These are phyloP conservation scores for Medicago ruthenica DNA, from an alignment of 306 rosid species.

Conservation along the genomic window DNA sequence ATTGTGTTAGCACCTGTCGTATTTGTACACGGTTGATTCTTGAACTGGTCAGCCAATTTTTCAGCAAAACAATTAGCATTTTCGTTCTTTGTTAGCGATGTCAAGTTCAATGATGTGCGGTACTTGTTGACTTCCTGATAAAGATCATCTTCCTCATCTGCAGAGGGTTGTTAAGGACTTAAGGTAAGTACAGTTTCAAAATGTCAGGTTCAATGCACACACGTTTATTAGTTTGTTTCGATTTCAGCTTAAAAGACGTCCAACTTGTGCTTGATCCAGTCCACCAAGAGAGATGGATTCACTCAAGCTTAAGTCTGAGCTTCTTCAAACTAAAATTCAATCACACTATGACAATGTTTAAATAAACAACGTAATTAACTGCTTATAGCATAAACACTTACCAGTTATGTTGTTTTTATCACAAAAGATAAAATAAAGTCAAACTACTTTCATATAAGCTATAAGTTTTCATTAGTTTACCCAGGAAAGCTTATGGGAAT, in stretches of 20 bases:
- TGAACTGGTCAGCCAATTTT: slow-evolving; percentile 75
- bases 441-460: background rate
- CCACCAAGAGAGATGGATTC: slow-evolving; percentile 1
- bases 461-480: background rate
- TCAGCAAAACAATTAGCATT: slow-evolving; percentile 86
- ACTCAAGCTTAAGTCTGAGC: background rate
- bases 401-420: background rate
- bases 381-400: background rate
- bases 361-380: background rate
- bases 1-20: slow-evolving; percentile 87
- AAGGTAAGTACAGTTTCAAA: slow-evolving; percentile 31
- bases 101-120: slow-evolving; percentile 66
- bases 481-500: background rate
- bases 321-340: background rate
- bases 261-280: background rate
- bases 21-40: slow-evolving; percentile 84
- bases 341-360: background rate
- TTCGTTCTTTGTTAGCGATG: slow-evolving; percentile 59
- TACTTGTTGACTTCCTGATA: slow-evolving; percentile 72
- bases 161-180: slow-evolving; percentile 37
- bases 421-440: background rate
- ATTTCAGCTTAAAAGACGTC: background rate
- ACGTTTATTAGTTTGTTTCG: background rate
- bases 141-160: slow-evolving; percentile 78
- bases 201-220: slow-evolving; percentile 25